phyloP scores from a whole-genome alignment of 345 rosid species.

The Kandelia obovata region DNA sequence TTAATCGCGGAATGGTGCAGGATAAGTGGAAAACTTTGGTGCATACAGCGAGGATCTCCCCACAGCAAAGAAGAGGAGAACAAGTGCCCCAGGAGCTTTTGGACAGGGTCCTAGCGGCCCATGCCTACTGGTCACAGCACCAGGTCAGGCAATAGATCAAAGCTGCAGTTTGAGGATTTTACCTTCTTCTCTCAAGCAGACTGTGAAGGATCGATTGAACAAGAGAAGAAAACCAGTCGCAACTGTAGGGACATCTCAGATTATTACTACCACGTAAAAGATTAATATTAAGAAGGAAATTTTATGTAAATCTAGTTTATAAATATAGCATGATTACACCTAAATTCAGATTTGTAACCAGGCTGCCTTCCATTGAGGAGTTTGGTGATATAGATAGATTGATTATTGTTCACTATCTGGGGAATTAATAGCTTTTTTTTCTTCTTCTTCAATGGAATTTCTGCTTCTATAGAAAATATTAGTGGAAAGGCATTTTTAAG shows the following conservation, averaged over 20 bases:
- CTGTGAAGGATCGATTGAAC: background rate
- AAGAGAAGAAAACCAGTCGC: background rate
- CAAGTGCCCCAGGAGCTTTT: conserved; percentile 32
- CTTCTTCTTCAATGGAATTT: too few species aligned
- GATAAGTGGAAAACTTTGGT: conserved; percentile 38
- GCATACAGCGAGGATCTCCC: conserved; percentile 36
- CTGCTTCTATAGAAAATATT: too few species aligned
- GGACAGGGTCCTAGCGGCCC: conserved; percentile 30
- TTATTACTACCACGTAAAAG: background rate
- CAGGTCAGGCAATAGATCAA: conserved; percentile 22
- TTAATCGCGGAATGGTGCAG: conserved; percentile 2
- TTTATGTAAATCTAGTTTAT: conserved; percentile 9
- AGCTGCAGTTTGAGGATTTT: background rate
- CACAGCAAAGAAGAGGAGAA: conserved; percentile 39
- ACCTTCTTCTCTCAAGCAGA: background rate
- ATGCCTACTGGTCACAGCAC: conserved; percentile 27
- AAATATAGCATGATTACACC: background rate
- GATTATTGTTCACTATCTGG: background rate
- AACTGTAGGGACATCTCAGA: background rate
- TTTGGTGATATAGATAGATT: conserved; percentile 5
- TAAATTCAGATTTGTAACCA: conserved; percentile 1
- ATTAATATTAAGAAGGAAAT: background rate
- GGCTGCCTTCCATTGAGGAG: conserved; percentile 1
- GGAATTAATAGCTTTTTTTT: too few species aligned
- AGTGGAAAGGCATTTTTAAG: too few species aligned